Evolutionary conservation across 83 land plant species (phyloP), one percentile per base, ranked within the genome.

Genomic region (Picea abies): DNA sequence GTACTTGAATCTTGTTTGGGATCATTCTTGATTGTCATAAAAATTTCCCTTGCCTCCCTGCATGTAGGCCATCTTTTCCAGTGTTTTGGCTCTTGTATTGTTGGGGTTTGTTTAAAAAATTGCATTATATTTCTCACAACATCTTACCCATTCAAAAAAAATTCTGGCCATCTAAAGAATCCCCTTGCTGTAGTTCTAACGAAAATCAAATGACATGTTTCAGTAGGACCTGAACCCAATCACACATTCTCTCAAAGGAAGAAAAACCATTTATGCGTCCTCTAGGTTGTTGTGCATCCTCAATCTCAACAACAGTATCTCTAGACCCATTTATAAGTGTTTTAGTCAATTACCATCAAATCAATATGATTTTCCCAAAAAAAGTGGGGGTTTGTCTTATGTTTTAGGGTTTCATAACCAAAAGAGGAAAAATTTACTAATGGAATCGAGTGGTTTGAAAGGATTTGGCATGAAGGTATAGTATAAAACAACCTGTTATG

Each of bases 221-320:
- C 78, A 75, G 78, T 47, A 75, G 60, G 60, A 75, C 23, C 78
- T 44, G 78, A 75, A 75, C 49, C 23, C 78, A 49, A 56, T 56
- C 60, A 56, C 60, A 12, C 16, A 4, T 56, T 56, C 60, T 56
- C 76, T 5, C 6, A 75, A 15, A 60, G 49, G 58, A 8, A 22
- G 23, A 10, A 75, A 75, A 75, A n/a, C 78, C 78, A 23, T 75
- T 56, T 56, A 60, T 75, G 78, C 5, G 20, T 14, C 49, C 32
- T 47, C 17, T 49, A 56, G 60, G 16, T 56, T 14, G 16, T 56
- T 56, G 60, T 56, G 15, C 60, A 56, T 56, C 15, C 41, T 72
- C 23, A 75, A 52, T 23, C 14, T 75, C 52, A 19, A 7, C 76
- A 8, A n/a, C 22, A 19, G 52, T 22, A 71, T 52, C 20, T 39